These are phyloP conservation scores for Solanum chmielewskii DNA, from an alignment of 257 asterid genomes.

Conservation along the genomic window DNA sequence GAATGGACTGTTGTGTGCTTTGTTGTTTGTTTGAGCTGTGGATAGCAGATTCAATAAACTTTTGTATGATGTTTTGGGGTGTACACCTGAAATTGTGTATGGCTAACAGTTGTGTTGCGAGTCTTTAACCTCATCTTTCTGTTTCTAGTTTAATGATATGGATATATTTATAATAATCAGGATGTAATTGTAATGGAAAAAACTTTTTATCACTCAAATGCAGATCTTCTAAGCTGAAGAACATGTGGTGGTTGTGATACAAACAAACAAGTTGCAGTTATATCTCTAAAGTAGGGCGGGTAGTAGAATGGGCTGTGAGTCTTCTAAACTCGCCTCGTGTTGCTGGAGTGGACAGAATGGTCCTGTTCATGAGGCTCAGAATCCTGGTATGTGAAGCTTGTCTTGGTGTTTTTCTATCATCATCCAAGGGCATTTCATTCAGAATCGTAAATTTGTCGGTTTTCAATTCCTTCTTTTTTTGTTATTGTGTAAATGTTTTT, in stretches of 20 bases:
- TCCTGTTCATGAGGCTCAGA: constrained; percentile 11
- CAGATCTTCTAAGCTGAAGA: background rate
- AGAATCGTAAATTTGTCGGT: background rate
- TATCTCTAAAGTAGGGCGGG: background rate
- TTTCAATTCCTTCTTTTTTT: background rate
- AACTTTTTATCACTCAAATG: background rate
- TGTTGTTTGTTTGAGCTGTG: background rate
- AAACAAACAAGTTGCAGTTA: background rate
- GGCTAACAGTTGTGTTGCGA: background rate
- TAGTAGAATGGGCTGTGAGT: constrained; percentile 25
- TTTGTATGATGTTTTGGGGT: background rate
- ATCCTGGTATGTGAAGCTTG: constrained; percentile 13
- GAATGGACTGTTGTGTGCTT: background rate
- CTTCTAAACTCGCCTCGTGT: constrained; percentile 21
- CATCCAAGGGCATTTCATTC: background rate
- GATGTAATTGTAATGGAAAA: background rate
- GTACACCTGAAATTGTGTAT: background rate
- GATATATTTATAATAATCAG: background rate
- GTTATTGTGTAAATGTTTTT: background rate
- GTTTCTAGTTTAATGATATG: background rate
- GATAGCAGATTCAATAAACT: background rate
- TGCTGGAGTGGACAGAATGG: constrained; percentile 29
- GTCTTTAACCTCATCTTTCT: background rate
- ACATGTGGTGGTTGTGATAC: background rate
- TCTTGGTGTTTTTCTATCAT: background rate